Conservation (phyloP, 768 basidiomycete species). For the Dictyophora rubrovolvata region DNA sequence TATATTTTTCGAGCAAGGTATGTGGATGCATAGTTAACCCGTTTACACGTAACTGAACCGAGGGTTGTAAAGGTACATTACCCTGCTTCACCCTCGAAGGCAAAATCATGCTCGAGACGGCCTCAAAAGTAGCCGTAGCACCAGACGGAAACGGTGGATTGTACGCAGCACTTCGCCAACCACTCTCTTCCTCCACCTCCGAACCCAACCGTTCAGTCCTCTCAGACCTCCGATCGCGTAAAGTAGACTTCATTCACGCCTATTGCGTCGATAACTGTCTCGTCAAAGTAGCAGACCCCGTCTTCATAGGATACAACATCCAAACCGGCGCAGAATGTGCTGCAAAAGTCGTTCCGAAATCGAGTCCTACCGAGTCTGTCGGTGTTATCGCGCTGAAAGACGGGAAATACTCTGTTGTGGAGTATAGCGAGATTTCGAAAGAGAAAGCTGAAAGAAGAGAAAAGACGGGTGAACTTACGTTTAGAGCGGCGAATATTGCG, state of each 20-base stretch:
- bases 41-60: not conserved
- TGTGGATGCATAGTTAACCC: not conserved
- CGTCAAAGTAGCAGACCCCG: slow-evolving; percentile 91
- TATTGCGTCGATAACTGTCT: slow-evolving; percentile 99
- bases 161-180: slow-evolving; percentile 83
- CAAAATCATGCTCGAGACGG: slow-evolving; percentile 78
- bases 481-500: slow-evolving; percentile 94
- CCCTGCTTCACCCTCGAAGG: slow-evolving; percentile 93
- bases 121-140: slow-evolving; percentile 79
- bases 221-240: slow-evolving; percentile 65
- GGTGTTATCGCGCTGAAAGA: slow-evolving; percentile 85
- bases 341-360: slow-evolving; percentile 93
- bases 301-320: slow-evolving; percentile 94
- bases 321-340: slow-evolving; percentile 81
- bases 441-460: slow-evolving; percentile 76
- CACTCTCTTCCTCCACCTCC: slow-evolving; percentile 46
- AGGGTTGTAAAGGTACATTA: slow-evolving; percentile 59
- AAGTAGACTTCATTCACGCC: slow-evolving; percentile 81
- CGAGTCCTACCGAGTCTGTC: slow-evolving; percentile 78
- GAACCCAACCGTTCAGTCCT: slow-evolving; percentile 66
- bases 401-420: slow-evolving; percentile 84
- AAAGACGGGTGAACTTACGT: slow-evolving; percentile 65
- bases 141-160: slow-evolving; percentile 98
- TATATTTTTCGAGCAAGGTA: slow-evolving; percentile 95
- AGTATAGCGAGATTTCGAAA: slow-evolving; percentile 91